A percentile compares a stretch with the other conserved stretches of the same genome.
Evolutionary conservation across 139 green algal species (phyloP).

Genomic region (Eudorina sp.): DNA sequence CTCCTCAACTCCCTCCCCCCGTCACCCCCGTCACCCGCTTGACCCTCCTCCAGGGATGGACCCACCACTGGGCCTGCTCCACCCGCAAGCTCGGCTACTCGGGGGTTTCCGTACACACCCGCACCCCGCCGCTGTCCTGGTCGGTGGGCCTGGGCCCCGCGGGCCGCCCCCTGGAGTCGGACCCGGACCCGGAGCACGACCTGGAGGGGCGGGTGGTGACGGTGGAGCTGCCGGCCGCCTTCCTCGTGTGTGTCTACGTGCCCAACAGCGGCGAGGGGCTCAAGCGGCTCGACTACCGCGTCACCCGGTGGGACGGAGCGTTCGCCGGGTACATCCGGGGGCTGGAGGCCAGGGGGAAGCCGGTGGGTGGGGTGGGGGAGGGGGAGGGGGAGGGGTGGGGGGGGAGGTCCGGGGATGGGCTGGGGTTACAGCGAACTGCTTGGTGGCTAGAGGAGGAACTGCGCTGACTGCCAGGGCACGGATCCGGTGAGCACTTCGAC

Average conservation of each 20-base stretch:
- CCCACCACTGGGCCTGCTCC: slow-evolving; percentile 69
- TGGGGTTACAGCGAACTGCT: no score
- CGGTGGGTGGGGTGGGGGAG: slow-evolving; percentile 54
- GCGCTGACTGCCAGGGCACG: no score
- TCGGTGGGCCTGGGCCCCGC: slow-evolving; percentile 45
- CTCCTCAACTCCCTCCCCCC: not conserved
- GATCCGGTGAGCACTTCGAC: no score
- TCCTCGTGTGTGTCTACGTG: slow-evolving; percentile 64
- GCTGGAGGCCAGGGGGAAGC: slow-evolving; percentile 66
- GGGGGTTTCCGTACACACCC: slow-evolving; percentile 73
- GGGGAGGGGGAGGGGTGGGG: not conserved
- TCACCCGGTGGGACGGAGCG: slow-evolving; percentile 54
- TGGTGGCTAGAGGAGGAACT: no score
- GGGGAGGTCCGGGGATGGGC: not conserved
- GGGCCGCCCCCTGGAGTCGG: not conserved
- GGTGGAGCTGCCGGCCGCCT: slow-evolving; percentile 62
- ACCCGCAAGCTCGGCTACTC: slow-evolving; percentile 77
- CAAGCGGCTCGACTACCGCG: slow-evolving; percentile 77
- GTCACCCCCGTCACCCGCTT: not conserved
- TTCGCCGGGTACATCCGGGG: slow-evolving; percentile 50
- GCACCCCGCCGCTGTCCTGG: slow-evolving; percentile 44
- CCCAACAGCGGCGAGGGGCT: slow-evolving; percentile 70
- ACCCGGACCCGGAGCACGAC: slow-evolving; percentile 71
- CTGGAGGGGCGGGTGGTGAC: slow-evolving; percentile 66
- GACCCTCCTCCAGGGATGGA: slow-evolving; percentile 10